Base-by-base conservation (phyloP, 2,329 filamentous ascomycete species). In the Fusarium continuum region DNA sequence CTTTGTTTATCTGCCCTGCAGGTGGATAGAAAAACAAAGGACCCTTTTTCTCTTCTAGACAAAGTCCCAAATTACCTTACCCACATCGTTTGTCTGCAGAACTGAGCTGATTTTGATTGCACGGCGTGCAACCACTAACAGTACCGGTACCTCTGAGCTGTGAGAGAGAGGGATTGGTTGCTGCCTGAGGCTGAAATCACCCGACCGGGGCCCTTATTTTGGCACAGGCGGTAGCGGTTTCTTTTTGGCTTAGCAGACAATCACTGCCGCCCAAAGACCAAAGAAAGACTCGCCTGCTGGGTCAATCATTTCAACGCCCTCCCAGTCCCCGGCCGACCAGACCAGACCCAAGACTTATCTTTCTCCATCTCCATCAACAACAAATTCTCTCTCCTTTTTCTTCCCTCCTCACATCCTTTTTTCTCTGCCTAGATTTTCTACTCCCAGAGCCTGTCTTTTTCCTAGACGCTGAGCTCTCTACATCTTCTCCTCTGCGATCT, bases 121-220 rank as follows among this genome's bases (percentile, higher is more conserved):
- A 48, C 38, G 4, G 22, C 26, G 16, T 36, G 19, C 36, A 32
- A 11, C 26, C 49, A 49, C n/a, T n/a, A n/a, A n/a, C n/a, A n/a
- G n/a, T n/a, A n/a, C n/a, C n/a, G n/a, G n/a, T n/a, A n/a, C n/a
- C n/a, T n/a, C n/a, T n/a, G n/a, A n/a, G n/a, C n/a, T n/a, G n/a
- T n/a, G n/a, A n/a, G n/a, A n/a, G n/a, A n/a, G n/a, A 17, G 49
- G 10, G 14, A 29, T n/a, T 17, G n/a, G n/a, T 56, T 56, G 50
- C 14, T 71, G 69, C 69, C 69, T 71, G 64, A 71, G 69, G 69
- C 61, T 56, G 55, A 65, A 68, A 71, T 62, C 51, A 62, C 40
- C 16, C 50, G 35, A 56, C 45, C 20, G 40, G 49, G 50, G 52
- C 51, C 52, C 48, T 56, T 48, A 58, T 56, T 56, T 56, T 45